Evolutionary conservation across 2,329 filamentous ascomycete species (phyloP).

Genomic region (Volutella citrinella): DNA sequence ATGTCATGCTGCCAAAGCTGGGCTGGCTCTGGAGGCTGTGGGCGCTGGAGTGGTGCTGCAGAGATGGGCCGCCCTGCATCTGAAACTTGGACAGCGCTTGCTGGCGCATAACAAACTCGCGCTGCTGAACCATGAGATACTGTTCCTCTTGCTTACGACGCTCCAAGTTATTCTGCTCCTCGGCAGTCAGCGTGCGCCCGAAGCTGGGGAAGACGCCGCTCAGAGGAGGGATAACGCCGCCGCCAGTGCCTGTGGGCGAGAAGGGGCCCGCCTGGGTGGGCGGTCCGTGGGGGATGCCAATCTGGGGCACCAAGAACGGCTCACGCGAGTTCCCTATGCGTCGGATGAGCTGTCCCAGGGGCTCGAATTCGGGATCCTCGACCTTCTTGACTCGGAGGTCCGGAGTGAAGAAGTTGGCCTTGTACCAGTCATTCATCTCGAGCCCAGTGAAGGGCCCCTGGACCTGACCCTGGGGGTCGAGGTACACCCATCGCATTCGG

Average conservation of each 20-base stretch:
- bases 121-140: slow-evolving; percentile 92
- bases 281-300: slow-evolving; percentile 87
- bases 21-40: slow-evolving; percentile 97
- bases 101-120: slow-evolving; percentile 86
- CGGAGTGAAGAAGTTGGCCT: slow-evolving; percentile 94
- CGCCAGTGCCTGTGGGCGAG: slow-evolving; percentile 49
- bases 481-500: slow-evolving; percentile 97
- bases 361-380: slow-evolving; percentile 92
- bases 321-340: slow-evolving; percentile 96
- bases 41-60: slow-evolving; percentile 92
- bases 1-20: slow-evolving; percentile 91
- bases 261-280: slow-evolving; percentile 52
- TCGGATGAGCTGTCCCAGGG: slow-evolving; percentile 87
- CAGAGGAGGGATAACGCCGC: slow-evolving; percentile 79
- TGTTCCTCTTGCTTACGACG: slow-evolving; percentile 97
- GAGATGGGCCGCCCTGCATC: slow-evolving; percentile 44
- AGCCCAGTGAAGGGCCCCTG: slow-evolving; percentile 95
- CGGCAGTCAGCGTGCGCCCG: slow-evolving; percentile 90
- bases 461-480: slow-evolving; percentile 86
- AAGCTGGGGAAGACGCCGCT: slow-evolving; percentile 94
- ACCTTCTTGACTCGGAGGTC: slow-evolving; percentile 93
- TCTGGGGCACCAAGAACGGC: slow-evolving; percentile 95
- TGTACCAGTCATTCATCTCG: slow-evolving; percentile 99
- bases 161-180: slow-evolving; percentile 97
- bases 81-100: slow-evolving; percentile 75